Evolutionary conservation across 1,139 yeast genomes (phyloP), one percentile per base, ranked within the genome.

Genomic region (Debaryomycetaceae sp.): DNA sequence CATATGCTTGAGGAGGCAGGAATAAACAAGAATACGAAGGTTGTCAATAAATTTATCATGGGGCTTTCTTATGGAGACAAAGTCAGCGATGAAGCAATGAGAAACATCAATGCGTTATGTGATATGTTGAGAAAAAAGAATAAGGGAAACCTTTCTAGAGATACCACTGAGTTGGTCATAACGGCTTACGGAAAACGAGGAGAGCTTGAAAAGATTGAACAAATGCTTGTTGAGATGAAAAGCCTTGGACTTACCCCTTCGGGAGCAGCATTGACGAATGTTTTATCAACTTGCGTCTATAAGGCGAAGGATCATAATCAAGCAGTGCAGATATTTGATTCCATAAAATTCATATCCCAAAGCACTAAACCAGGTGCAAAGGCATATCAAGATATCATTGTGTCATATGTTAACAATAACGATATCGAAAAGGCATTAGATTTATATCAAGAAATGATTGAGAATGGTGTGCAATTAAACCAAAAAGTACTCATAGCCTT

Each of bases 281-380:
- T 89, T 1, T 62, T 90, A 43, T 84, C 84, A 49, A 77, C 89
- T 20, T 84, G 87, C 56, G 81, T 83, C 4, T 73, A 69, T 49
- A 75, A 80, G 46, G 58, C 78, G 22, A 67, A 68, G 23, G 77
- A 82, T 48, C 81, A 74, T 51, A 65, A 73, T 34, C 82, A 80
- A 51, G 96, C 96, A 0, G 77, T 80, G 46, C 81, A 83, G 42
- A 72, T 87, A 1, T 93, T 93, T 60, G 93, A 86, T 54, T 80
- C 89, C 50, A 84, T 93, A 90, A 91, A 89, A 60, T 91, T 87
- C 59, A 64, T 85, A 50, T 81, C 95, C 0, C 59, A 72, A 6
- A 65, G 68, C 31, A 79, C 88, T 2, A 77, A 78, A 43, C 97
- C 98, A 0, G 85, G 82, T 42, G 60, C 79, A 0, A 65, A 69